These are phyloP conservation scores for Typha latifolia DNA, from an alignment of 176 grass and related monocot species.

Conservation along the genomic window DNA sequence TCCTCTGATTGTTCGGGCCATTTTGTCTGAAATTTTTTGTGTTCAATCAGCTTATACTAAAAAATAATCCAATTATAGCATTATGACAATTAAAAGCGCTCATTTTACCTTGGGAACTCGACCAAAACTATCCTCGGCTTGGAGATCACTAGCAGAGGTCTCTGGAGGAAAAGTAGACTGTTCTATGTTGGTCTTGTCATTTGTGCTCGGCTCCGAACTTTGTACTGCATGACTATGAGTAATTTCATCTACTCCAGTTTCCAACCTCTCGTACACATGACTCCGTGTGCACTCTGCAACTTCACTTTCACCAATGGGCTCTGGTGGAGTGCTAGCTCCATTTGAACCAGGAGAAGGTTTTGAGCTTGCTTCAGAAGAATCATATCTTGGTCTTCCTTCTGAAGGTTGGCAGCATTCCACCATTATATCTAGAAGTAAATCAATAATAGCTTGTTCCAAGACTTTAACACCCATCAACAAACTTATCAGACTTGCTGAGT, in stretches of 20 bases:
- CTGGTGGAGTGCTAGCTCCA: constrained; percentile 47
- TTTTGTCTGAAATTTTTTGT: constrained; percentile 53
- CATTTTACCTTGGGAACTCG: constrained; percentile 27
- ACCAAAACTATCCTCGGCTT: constrained; percentile 35
- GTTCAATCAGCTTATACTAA: constrained; percentile 1
- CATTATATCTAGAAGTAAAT: constrained; percentile 97
- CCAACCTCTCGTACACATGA: constrained; percentile 30
- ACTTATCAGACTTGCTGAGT: constrained; percentile 61
- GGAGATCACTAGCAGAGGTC: constrained; percentile 36
- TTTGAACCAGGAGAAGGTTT: constrained; percentile 57
- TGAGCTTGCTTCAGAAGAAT: constrained; percentile 38
- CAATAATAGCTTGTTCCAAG: constrained; percentile 88
- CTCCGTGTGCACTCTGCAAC: constrained; percentile 28
- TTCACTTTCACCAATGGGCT: constrained; percentile 36
- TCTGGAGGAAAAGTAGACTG: constrained; percentile 32
- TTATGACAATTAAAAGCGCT: not conserved
- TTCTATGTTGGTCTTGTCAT: constrained; percentile 33
- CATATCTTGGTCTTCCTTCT: constrained; percentile 47
- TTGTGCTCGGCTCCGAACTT: constrained; percentile 32
- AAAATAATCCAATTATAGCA: constrained; percentile 3
- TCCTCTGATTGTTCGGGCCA: constrained; percentile 84
- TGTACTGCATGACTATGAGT: constrained; percentile 17
- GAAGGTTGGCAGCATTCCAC: constrained; percentile 86
- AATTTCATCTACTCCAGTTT: constrained; percentile 31
- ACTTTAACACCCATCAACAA: constrained; percentile 82